Percentiles rank a stretch among this genome's conserved stretches.
These are phyloP conservation scores for Aspergillus affinis DNA, from an alignment of 495 filamentous ascomycete genomes.

Conservation along the genomic window DNA sequence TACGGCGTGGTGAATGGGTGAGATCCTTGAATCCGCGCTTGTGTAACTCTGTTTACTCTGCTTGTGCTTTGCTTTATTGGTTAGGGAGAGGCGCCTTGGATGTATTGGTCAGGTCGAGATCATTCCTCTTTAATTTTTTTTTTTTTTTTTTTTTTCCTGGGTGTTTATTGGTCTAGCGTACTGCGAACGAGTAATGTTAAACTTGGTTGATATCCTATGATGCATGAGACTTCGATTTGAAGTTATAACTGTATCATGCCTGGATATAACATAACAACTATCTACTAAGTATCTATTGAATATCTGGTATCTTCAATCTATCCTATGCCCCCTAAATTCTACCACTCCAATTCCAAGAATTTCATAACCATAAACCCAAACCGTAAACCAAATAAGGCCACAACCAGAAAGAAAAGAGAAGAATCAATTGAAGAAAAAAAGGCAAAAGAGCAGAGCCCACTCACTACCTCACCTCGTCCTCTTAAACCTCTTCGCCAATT, in stretches of 20 bases:
- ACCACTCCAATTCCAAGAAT: background rate
- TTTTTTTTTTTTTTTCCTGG: background rate
- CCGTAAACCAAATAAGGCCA: background rate
- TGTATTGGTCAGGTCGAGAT: background rate
- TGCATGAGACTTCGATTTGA: background rate
- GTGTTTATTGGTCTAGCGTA: background rate
- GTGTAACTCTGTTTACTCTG: background rate
- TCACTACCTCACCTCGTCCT: constrained; percentile 15
- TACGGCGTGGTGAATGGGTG: constrained; percentile 15
- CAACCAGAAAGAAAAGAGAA: constrained; percentile 2
- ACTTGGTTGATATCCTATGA: background rate
- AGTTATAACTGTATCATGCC: background rate
- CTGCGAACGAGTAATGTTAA: background rate
- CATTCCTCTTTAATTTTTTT: background rate
- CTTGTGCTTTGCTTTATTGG: constrained; percentile 2
- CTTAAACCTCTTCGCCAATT: constrained; percentile 54
- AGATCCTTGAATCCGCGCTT: constrained; percentile 7
- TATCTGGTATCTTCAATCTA: background rate
- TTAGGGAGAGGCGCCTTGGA: background rate
- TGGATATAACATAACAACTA: no score
- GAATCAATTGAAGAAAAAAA: background rate
- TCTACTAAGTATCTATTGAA: background rate
- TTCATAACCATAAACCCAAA: background rate
- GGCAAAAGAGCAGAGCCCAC: no score
- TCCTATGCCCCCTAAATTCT: background rate